These are phyloP conservation scores for Pinus taeda DNA, from an alignment of 75 land plant species.

Conservation along the genomic window DNA sequence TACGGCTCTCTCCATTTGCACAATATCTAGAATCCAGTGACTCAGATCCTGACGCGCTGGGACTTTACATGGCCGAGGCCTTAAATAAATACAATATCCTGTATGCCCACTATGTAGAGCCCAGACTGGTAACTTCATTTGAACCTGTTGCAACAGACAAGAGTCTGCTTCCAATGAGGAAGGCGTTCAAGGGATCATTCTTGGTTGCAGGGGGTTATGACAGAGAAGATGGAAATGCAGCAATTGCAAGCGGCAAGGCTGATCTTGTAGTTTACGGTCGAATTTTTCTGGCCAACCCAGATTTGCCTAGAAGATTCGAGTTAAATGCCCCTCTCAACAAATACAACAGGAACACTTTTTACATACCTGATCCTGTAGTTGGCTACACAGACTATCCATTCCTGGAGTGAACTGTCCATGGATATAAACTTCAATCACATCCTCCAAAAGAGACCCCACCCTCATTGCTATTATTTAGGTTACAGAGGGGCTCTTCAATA, in stretches of 20 bases:
- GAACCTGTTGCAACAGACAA: constrained; percentile 9
- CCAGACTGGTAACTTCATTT: constrained; percentile 17
- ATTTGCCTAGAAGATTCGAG: constrained; percentile 34
- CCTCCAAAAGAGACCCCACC: too few species aligned
- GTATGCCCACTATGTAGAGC: constrained; percentile 38
- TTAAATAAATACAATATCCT: constrained; percentile 21
- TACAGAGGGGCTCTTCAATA: too few species aligned
- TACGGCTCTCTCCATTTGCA: constrained; percentile 36
- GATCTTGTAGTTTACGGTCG: constrained; percentile 37
- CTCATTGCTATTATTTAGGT: too few species aligned
- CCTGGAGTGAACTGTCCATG: too few species aligned
- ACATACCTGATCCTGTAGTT: constrained; percentile 30
- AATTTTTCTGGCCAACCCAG: constrained; percentile 39
- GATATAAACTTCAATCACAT: too few species aligned
- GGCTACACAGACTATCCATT: constrained; percentile 49
- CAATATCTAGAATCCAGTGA: constrained; percentile 17
- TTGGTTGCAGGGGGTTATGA: constrained; percentile 31
- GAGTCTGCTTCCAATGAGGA: constrained; percentile 21
- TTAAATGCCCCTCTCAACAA: constrained; percentile 32
- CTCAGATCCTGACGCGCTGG: constrained; percentile 38
- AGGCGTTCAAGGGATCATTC: constrained; percentile 27
- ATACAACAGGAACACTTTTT: constrained; percentile 34
- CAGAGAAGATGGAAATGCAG: constrained; percentile 31
- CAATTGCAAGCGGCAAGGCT: constrained; percentile 22
- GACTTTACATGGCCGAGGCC: constrained; percentile 21